Evolutionary conservation across 768 basidiomycete genomes (phyloP), one percentile per base, ranked within the genome.

Genomic region (Mycena galopus): DNA sequence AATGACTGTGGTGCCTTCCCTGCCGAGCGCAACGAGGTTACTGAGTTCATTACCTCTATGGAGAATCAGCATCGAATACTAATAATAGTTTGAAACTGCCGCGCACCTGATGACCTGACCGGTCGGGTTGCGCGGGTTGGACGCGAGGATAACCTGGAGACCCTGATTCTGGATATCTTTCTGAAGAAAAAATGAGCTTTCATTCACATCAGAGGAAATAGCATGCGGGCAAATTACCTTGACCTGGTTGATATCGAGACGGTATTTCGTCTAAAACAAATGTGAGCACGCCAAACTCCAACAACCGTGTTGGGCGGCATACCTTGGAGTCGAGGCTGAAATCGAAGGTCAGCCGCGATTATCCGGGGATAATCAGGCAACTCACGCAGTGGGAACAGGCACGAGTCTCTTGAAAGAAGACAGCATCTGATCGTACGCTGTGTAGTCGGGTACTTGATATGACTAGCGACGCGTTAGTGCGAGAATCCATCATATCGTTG

Each of bases 101-200:
- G 42, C 79, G 77, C 74, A 86, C 86, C 84, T 86, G 75, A 88
- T 88, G 59, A 94, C 91, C 80, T 97, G 96, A n/a, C 97, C 96
- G 1, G 97, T 98, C 4, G 97, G 96, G 79, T 98, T 98, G 65
- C 96, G 91, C n/a, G 97, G 97, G 82, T 98, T 98, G 27, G 94
- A 96, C 0, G 95, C 94, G 53, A 97, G 85, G 67, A 97, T 88
- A 60, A 97, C 95, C 14, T 92, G 89, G 23, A 97, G 85, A 17
- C 96, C 95, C 82, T 96, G 95, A 1, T 88, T 93, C 50, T 84
- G 87, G 67, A 97, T 95, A 75, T 97, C 95, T 84, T 86, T 92
- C 90, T 93, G 55, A 83, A 17, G 17, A 33, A 23, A n/a, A 10
- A 10, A 62, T 30, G n/a, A n/a, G n/a, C n/a, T n/a, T n/a, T n/a